Base-by-base conservation (phyloP, 495 filamentous ascomycete species). In the Cairneyella variabilis region DNA sequence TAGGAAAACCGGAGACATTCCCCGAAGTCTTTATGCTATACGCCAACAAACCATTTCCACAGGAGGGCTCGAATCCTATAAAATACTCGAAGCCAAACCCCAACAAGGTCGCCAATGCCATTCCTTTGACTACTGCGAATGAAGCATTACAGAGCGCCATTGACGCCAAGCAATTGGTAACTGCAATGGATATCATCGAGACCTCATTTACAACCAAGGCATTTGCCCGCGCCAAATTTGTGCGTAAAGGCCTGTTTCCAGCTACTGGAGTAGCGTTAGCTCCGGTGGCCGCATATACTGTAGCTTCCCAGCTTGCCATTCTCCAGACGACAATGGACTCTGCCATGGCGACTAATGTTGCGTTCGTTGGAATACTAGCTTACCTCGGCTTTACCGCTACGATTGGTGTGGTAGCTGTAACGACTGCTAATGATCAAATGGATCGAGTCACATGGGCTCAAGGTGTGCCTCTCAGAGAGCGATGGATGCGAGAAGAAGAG, bases 401-500 rank as follows among this genome's bases (percentile, higher is more conserved):
- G 1, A 77, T 96, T 40, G 93, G 92, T 4, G 61, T 90, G n/a
- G 77, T 97, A 12, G 90, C 91, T 12, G 66, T 92, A 21, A 85
- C 85, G 26, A 96, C 91, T 14, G 72, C 81, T 17, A 97, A 96
- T 70, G 90, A 96, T 66, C 91, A 97, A 66, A 95, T 96, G 88
- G 84, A 90, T 51, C 82, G 93, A 3, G 88, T 97, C 26, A 87
- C 84, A 3, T 98, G 95, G 95, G 74, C 83, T 11, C 71, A 76
- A 11, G 93, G 93, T 2, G 83, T 85, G 21, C 87, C 89, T 21
- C 69, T 98, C 61, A 75, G 85, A 54, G 73, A 91, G 54, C 79
- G 95, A n/a, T 97, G 91, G 91, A 65, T 96, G 34, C 77, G 89
- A 28, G 93, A 98, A 71, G 90, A 96, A 44, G 93, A 98, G 71